phyloP scores from a whole-genome alignment of 805 yeast species.

The Wickerhamomyces pijperi region DNA sequence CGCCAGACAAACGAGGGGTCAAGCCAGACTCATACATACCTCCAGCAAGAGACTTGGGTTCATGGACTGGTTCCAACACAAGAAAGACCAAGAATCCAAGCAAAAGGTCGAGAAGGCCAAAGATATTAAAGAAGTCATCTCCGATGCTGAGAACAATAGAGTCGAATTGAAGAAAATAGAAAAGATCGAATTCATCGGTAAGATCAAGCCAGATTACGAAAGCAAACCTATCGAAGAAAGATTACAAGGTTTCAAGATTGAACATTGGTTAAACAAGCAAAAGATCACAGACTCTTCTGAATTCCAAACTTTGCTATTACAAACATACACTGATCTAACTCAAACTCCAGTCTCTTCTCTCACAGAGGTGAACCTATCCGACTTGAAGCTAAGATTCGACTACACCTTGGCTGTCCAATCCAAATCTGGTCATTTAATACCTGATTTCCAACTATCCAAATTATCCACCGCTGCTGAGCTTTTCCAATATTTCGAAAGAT shows the following conservation, averaged over 20 bases:
- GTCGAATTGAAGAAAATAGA: constrained; percentile 10
- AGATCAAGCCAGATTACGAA: constrained; percentile 6
- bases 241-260: constrained; percentile 19
- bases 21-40: constrained; percentile 16
- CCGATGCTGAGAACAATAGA: constrained; percentile 24
- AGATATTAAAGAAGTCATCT: constrained; percentile 21
- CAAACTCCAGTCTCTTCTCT: constrained; percentile 3
- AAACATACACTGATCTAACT: constrained; percentile 10
- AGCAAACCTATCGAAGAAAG: constrained; percentile 7
- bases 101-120: constrained; percentile 11
- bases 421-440: constrained; percentile 25
- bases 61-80: constrained; percentile 29
- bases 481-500: constrained; percentile 16
- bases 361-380: constrained; percentile 11
- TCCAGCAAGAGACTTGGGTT: constrained; percentile 19
- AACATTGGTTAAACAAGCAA: constrained; percentile 22
- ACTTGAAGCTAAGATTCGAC: constrained; percentile 24
- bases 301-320: constrained; percentile 15
- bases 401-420: constrained; percentile 24
- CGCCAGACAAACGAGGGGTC: constrained; percentile 1
- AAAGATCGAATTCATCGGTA: constrained; percentile 19
- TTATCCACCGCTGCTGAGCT: constrained; percentile 19
- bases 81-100: constrained; percentile 17
- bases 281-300: constrained; percentile 18
- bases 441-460: constrained; percentile 25